Base-by-base conservation (phyloP, 768 basidiomycete genomes). In the Termitomyces heimii region DNA sequence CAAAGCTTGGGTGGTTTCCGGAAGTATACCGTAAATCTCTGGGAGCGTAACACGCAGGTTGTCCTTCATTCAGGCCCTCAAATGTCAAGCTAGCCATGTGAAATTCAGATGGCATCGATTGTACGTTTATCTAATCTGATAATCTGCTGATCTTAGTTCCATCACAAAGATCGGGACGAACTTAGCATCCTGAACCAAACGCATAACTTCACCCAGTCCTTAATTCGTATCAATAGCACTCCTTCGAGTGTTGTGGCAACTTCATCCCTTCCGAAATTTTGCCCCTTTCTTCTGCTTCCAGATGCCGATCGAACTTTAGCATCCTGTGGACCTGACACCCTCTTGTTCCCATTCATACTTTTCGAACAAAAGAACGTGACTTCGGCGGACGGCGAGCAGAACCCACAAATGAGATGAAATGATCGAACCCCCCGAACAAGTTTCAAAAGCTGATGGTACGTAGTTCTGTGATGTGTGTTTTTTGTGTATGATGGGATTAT, bases 321-420 rank as follows among this genome's bases (percentile, higher is more conserved):
- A 58, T 83, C 78, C 18, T 61, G 66, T 18, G 75, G 66, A 24
- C 69, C 65, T 4, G 83, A 85, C 14, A 81, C 56, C 44, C 86
- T 79, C 66, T 81, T 73, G 65, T 86, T 90, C 91, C n/a, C 91
- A 92, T 61, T 82, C 76, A 65, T 91, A 90, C 54, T 82, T 71
- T 22, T 90, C 91, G 62, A 92, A 92, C 6, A 93, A 75, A 40
- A 92, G 68, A 32, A 88, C 84, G 2, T 77, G 81, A n/a, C n/a
- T n/a, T n/a, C n/a, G n/a, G n/a, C n/a, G n/a, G n/a, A n/a, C n/a
- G n/a, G n/a, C n/a, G n/a, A n/a, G n/a, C n/a, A n/a, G n/a, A n/a
- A n/a, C n/a, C n/a, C n/a, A n/a, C n/a, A n/a, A n/a, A n/a, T n/a
- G n/a, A n/a, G n/a, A n/a, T n/a, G n/a, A n/a, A n/a, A n/a, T n/a